Conservation (phyloP, 2,329 filamentous ascomycete species). For the Mycosphaerella sp. region DNA sequence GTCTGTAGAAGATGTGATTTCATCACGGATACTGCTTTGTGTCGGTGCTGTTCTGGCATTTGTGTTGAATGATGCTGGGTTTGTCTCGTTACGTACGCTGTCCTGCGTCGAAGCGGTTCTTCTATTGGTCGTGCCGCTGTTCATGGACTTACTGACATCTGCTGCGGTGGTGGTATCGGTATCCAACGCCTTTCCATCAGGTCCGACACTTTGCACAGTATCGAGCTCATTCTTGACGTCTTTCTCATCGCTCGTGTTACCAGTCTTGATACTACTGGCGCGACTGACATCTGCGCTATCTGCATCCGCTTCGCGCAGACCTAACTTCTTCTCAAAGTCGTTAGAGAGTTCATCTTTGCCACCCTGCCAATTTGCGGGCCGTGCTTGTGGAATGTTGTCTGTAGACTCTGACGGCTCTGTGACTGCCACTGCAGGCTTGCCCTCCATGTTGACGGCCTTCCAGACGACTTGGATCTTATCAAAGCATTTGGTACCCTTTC, state of each 20-base stretch:
- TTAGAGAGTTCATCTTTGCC: constrained; percentile 33
- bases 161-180: constrained; percentile 1
- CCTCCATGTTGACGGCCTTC: constrained; percentile 45
- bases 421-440: constrained; percentile 44
- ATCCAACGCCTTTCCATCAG: constrained; percentile 13
- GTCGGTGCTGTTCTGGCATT: constrained; percentile 1
- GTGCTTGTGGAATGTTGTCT: constrained; percentile 63
- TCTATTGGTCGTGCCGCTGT: background rate
- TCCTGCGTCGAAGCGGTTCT: constrained; percentile 1
- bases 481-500: constrained; percentile 74
- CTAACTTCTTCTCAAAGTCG: constrained; percentile 56
- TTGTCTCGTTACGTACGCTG: background rate
- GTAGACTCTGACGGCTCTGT: constrained; percentile 57
- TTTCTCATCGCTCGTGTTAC: constrained; percentile 16
- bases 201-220: constrained; percentile 22
- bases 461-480: constrained; percentile 83
- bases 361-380: constrained; percentile 70
- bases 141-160: background rate
- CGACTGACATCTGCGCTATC: constrained; percentile 63
- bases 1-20: constrained; percentile 18
- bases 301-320: constrained; percentile 59
- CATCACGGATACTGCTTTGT: background rate
- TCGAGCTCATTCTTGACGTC: constrained; percentile 27
- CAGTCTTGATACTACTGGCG: constrained; percentile 58
- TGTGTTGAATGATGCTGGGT: constrained; percentile 16